Percentiles rank a stretch among this genome's conserved stretches.
Conservation (phyloP, 495 filamentous ascomycete genomes). For the Neurospora sp. region DNA sequence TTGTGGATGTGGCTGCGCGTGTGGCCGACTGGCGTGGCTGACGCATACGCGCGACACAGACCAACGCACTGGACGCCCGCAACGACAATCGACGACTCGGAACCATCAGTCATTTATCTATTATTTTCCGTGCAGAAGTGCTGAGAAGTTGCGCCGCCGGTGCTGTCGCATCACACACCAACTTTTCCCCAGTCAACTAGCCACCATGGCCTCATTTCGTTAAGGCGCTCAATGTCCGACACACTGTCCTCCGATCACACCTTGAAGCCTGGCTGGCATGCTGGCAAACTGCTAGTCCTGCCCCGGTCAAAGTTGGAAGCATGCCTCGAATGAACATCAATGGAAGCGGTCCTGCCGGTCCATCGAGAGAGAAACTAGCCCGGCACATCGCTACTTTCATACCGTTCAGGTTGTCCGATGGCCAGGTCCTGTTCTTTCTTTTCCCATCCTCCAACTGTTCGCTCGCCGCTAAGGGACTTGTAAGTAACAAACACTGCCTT, state of each 20-base stretch:
- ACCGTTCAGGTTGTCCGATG: no score
- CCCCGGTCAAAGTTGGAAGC: not conserved
- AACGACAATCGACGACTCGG: not conserved
- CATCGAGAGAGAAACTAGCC: not conserved
- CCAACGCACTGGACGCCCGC: not conserved
- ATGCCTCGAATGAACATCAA: not conserved
- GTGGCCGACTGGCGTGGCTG: not conserved
- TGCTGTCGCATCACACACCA: not conserved
- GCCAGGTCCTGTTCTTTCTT: no score
- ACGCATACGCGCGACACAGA: not conserved
- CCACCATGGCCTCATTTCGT: not conserved
- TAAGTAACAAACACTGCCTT: no score
- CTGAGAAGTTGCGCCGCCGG: not conserved
- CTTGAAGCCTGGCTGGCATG: no score
- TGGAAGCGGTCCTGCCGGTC: no score
- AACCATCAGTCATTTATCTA: no score
- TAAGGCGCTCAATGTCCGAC: not conserved
- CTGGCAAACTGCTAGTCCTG: not conserved
- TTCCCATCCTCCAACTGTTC: no score
- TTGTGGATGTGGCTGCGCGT: not conserved
- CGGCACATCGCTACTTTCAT: not conserved
- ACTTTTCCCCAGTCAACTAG: not conserved
- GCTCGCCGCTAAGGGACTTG: no score
- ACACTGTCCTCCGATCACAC: not conserved
- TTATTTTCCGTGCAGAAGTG: not conserved